Conservation (phyloP, 208 protist genomes). For the Acanthamoeba polyphaga region DNA sequence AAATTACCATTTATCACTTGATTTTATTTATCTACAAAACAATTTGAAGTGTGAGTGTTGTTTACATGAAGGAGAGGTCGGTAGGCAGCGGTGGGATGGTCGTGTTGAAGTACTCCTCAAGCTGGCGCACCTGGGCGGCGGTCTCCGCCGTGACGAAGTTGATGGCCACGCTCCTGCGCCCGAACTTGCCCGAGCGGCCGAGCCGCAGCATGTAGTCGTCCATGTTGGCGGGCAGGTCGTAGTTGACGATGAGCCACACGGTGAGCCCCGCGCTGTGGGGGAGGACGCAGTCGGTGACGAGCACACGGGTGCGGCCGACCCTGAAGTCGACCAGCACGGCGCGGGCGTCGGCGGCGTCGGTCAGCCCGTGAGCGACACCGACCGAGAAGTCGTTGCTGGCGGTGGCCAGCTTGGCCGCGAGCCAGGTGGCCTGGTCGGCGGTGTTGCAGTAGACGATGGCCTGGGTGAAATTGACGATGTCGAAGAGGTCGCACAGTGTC, state of each 20-base stretch:
- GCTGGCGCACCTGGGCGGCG: conserved; percentile 96
- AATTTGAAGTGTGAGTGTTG: no score
- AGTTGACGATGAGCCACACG: conserved; percentile 98
- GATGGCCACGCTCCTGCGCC: conserved; percentile 99
- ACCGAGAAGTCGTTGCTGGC: no score
- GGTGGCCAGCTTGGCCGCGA: no score
- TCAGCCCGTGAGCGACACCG: no score
- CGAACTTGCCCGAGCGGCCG: conserved; percentile 93
- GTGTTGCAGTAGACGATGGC: conserved; percentile 99
- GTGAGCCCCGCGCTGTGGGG: conserved; percentile 96
- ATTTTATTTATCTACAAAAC: no score
- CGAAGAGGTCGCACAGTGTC: conserved; percentile 96
- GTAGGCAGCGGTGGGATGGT: no score
- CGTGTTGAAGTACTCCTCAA: conserved; percentile 99
- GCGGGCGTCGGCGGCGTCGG: no score
- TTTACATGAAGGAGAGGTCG: no score
- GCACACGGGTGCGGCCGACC: conserved; percentile 86
- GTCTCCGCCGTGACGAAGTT: conserved; percentile 99
- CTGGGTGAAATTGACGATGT: conserved; percentile 93
- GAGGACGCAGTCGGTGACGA: conserved; percentile 99
- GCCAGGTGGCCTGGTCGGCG: no score
- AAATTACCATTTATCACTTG: no score
- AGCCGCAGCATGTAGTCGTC: conserved; percentile 92
- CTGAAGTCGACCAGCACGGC: background rate
- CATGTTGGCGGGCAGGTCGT: conserved; percentile 95